phyloP scores from a whole-genome alignment of 176 grass and related monocot genomes.

The Aegilops speltoides region DNA sequence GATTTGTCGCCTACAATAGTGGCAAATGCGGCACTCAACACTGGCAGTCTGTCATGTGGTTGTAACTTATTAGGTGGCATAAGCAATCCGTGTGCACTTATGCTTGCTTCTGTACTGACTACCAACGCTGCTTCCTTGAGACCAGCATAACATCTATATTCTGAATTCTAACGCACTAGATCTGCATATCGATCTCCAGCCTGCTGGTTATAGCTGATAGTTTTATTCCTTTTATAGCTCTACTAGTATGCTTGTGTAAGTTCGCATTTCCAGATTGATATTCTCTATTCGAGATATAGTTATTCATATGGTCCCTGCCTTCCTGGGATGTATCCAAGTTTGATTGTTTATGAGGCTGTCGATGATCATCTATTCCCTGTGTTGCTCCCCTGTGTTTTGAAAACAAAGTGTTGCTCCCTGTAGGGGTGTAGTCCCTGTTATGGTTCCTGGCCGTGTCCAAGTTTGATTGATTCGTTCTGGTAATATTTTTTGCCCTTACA shows the following conservation, averaged over 20 bases:
- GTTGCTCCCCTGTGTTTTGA: not conserved
- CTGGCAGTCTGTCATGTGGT: not conserved
- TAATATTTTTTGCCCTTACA: too few relatives aligned
- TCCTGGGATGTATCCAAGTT: not conserved
- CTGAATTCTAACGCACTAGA: too few relatives aligned
- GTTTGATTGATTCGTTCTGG: too few relatives aligned
- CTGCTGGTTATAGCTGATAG: too few relatives aligned
- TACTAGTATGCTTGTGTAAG: not conserved
- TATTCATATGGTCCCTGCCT: not conserved
- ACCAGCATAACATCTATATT: too few relatives aligned
- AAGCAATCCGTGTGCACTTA: not conserved
- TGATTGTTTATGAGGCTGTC: not conserved
- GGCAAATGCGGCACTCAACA: not conserved
- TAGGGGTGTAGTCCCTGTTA: too few relatives aligned
- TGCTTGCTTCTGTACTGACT: too few relatives aligned
- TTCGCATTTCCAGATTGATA: not conserved
- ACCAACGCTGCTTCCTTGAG: not conserved
- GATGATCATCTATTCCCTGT: not conserved
- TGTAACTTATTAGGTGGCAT: not conserved
- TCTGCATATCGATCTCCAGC: too few relatives aligned
- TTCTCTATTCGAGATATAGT: too few relatives aligned
- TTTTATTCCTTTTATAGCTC: too few relatives aligned
- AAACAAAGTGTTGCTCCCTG: not conserved
- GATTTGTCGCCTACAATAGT: not conserved
- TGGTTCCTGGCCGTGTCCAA: too few relatives aligned